Evolutionary conservation across 495 filamentous ascomycete genomes (phyloP), one percentile per base, ranked within the genome.

Genomic region (Daldinia loculata): DNA sequence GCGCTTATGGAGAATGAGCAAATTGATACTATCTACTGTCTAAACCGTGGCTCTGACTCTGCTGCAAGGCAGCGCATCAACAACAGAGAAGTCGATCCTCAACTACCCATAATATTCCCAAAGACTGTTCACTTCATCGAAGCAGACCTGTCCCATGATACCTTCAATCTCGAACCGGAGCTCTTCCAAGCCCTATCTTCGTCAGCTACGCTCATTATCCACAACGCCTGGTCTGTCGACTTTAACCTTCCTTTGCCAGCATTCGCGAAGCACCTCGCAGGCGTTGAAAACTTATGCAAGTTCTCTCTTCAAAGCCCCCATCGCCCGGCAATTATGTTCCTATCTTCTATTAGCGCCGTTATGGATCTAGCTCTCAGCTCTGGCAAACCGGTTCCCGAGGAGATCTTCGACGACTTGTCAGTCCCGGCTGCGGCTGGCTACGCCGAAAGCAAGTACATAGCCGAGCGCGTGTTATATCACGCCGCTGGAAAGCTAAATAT

Each of bases 191-290:
- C 61, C 2, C 63, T 86, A 11, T 43, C 72, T 4, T 3, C 38
- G 0, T 65, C 63, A 0, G 77, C 32, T 48, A 79, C 59, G 19
- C 72, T 78, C 27, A 78, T 87, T 3, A 80, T 86, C 56, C 84
- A 90, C 80, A 87, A 85, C 70, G 85, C 86, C 53, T 91, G 88
- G 89, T 81, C 81, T 0, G 86, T 90, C 30, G 82, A 90, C 75
- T 90, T 89, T 80, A 88, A 89, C 66, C 77, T 81, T 22, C 69
- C 81, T 0, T 74, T 89, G 38, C 71, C 77, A 14, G 82, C 84
- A 1, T 90, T 89, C 56, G 78, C 84, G 29, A 80, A 82, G 8
- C 80, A 85, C 51, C 17, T 48, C 7, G 9, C 43, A 4, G 43
- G 43, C 43, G 43, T 48, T 12, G 43, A 48, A 11, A 48, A 48